These are phyloP conservation scores for Turnera subulata DNA, from an alignment of 345 rosid genomes.

Conservation along the genomic window DNA sequence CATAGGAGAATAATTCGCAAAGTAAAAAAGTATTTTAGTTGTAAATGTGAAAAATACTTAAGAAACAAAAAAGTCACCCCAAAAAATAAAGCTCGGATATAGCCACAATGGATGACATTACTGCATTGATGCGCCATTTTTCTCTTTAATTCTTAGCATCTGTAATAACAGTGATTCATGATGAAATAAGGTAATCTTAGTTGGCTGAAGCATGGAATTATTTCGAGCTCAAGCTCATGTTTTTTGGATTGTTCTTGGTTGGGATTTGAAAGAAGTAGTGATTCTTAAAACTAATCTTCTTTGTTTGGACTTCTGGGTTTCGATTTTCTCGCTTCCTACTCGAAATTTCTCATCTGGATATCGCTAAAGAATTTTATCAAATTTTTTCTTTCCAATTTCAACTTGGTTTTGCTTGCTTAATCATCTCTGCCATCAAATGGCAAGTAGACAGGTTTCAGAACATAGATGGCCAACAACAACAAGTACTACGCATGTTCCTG, in stretches of 20 bases:
- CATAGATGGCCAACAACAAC: conserved; percentile 26
- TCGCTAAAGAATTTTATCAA: neutral
- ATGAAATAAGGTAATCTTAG: too few relatives aligned
- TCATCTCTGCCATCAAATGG: conserved; percentile 25
- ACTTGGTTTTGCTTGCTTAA: neutral
- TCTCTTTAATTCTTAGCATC: too few relatives aligned
- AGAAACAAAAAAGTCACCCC: too few relatives aligned
- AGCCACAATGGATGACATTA: too few relatives aligned
- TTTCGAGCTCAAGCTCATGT: conserved; percentile 16
- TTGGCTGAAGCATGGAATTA: too few relatives aligned
- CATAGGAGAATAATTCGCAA: too few relatives aligned
- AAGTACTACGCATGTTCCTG: neutral
- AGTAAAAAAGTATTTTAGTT: too few relatives aligned
- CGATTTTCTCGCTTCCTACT: conserved; percentile 9
- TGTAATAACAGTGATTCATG: too few relatives aligned
- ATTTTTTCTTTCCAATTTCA: neutral
- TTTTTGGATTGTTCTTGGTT: too few relatives aligned
- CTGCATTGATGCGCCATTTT: too few relatives aligned
- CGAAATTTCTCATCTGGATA: conserved; percentile 16
- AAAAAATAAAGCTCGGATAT: too few relatives aligned
- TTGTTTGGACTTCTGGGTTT: conserved; percentile 1
- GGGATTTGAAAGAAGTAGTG: conserved; percentile 10
- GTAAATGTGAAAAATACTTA: too few relatives aligned
- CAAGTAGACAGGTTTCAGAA: conserved; percentile 26
- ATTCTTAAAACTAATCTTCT: conserved; percentile 2